Percentiles rank a stretch among this genome's conserved stretches.
These are phyloP conservation scores for Heimioporus sp. DNA, from an alignment of 768 basidiomycete species.

Conservation along the genomic window DNA sequence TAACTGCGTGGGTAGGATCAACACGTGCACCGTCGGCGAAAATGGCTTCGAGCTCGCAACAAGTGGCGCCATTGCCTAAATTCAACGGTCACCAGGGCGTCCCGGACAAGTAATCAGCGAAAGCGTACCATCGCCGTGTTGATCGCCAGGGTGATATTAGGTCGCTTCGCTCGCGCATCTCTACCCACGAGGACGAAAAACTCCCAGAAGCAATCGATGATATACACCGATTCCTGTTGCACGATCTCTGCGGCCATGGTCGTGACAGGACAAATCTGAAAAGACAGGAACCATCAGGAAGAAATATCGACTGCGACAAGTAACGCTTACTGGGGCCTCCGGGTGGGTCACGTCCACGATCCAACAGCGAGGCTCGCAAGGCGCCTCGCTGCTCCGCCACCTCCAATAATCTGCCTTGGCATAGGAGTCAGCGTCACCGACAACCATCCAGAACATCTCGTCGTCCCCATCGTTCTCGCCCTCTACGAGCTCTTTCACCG, in stretches of 20 bases:
- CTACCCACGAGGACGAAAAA: conserved; percentile 71
- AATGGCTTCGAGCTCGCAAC: conserved; percentile 62
- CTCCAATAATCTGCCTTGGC: conserved; percentile 83
- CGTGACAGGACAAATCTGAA: conserved; percentile 47
- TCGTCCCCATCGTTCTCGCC: conserved; percentile 60
- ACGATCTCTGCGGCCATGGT: conserved; percentile 40
- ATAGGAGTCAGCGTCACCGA: conserved; percentile 67
- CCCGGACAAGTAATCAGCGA: not conserved
- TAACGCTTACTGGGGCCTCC: conserved; percentile 41
- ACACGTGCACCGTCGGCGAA: conserved; percentile 67
- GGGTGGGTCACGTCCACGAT: conserved; percentile 42
- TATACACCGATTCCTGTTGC: conserved; percentile 50
- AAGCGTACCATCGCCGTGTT: conserved; percentile 50
- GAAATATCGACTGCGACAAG: not conserved
- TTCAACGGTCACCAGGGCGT: not conserved
- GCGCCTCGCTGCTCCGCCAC: conserved; percentile 52
- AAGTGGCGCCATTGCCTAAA: conserved; percentile 51
- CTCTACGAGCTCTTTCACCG: conserved; percentile 58
- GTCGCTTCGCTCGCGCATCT: conserved; percentile 58
- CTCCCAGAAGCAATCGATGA: conserved; percentile 80
- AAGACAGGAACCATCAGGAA: conserved; percentile 1
- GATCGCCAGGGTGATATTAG: conserved; percentile 62
- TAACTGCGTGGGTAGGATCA: conserved; percentile 71
- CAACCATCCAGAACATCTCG: conserved; percentile 85
- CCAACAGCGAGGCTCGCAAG: conserved; percentile 57